These are phyloP conservation scores for Eremothecium cymbalariae DNA, from an alignment of 1,139 yeast genomes.

Conservation along the genomic window DNA sequence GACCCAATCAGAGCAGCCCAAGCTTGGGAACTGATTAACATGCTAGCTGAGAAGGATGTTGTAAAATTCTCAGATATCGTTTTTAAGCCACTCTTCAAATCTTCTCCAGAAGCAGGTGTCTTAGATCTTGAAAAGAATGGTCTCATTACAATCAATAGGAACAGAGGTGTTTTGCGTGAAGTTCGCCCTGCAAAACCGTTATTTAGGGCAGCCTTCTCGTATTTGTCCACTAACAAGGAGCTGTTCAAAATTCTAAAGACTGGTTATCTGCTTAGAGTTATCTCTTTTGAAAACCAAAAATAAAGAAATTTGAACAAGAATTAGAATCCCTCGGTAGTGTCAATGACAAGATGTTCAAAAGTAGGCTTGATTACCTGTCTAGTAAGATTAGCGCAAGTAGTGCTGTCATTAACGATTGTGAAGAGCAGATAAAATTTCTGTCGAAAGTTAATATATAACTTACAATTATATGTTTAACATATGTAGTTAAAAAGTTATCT, in stretches of 20 bases:
- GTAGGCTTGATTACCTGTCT: slow-evolving; percentile 57
- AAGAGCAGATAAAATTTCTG: slow-evolving; percentile 32
- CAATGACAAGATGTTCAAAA: slow-evolving; percentile 46
- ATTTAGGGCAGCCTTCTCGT: slow-evolving; percentile 68
- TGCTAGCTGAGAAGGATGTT: slow-evolving; percentile 43
- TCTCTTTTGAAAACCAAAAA: slow-evolving; percentile 58
- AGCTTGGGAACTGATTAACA: slow-evolving; percentile 76
- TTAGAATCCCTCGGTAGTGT: slow-evolving; percentile 47
- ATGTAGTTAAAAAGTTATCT: neutral
- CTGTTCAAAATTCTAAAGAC: slow-evolving; percentile 59
- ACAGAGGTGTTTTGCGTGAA: slow-evolving; percentile 63
- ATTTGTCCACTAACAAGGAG: slow-evolving; percentile 50
- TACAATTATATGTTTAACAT: neutral
- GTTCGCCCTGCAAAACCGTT: slow-evolving; percentile 80
- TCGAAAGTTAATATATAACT: slow-evolving; percentile 16
- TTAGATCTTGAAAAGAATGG: slow-evolving; percentile 73
- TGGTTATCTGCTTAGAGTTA: slow-evolving; percentile 46
- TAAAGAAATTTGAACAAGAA: slow-evolving; percentile 62
- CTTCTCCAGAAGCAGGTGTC: slow-evolving; percentile 47
- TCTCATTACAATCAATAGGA: slow-evolving; percentile 57
- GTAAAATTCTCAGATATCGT: slow-evolving; percentile 47
- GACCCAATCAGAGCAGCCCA: slow-evolving; percentile 67
- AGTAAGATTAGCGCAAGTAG: slow-evolving; percentile 55
- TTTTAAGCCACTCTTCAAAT: slow-evolving; percentile 56
- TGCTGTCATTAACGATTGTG: slow-evolving; percentile 41